Conservation (phyloP, 345 rosid species). For the Anacardium occidentale region DNA sequence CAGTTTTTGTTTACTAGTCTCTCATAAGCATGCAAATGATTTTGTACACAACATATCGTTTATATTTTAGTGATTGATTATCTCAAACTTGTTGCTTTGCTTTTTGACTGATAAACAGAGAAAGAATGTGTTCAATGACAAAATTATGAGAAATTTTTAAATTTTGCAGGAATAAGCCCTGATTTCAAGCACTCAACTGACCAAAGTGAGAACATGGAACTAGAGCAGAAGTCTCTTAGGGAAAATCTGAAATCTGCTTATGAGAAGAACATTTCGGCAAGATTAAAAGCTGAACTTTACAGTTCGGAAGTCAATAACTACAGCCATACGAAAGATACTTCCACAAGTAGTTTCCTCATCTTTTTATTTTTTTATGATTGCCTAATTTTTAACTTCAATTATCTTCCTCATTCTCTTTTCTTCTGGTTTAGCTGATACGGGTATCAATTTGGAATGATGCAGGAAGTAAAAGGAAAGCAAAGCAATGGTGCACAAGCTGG, state of each 20-base stretch:
- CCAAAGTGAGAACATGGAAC: constrained; percentile 63
- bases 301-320: constrained; percentile 45
- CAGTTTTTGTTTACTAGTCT: constrained; percentile 1
- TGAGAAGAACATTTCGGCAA: constrained; percentile 77
- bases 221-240: constrained; percentile 69
- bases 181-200: constrained; percentile 45
- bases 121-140: background rate
- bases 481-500: constrained; percentile 97
- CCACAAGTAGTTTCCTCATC: constrained; percentile 41
- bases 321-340: constrained; percentile 42
- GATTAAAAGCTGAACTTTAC: constrained; percentile 74
- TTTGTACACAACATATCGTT: background rate
- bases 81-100: background rate
- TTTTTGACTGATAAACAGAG: background rate
- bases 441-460: constrained; percentile 14
- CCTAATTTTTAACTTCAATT: background rate
- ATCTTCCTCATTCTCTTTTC: constrained; percentile 2
- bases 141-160: background rate
- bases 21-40: background rate
- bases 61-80: background rate
- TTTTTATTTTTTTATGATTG: background rate
- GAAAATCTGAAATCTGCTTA: constrained; percentile 75
- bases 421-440: constrained; percentile 6
- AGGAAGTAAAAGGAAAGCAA: constrained; percentile 53
- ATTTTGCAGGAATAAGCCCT: constrained; percentile 64